phyloP scores from a whole-genome alignment of 305 asterid genomes.

The Fraxinus sp. region DNA sequence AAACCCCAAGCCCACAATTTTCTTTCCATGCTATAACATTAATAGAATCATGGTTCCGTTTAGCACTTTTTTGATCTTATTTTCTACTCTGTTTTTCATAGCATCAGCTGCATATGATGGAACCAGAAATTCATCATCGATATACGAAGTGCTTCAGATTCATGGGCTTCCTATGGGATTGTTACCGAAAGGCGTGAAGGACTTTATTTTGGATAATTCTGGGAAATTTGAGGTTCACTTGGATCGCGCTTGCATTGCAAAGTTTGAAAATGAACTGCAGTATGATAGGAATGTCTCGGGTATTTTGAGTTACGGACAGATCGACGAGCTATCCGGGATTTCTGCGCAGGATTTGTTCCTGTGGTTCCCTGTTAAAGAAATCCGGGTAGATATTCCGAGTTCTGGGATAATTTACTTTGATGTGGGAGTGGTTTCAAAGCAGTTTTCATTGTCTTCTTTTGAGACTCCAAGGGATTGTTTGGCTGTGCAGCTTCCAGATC shows the following conservation, averaged over 20 bases:
- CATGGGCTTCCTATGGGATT: conserved; percentile 52
- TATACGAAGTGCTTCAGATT: conserved; percentile 42
- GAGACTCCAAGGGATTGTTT: conserved; percentile 51
- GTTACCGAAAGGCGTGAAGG: conserved; percentile 50
- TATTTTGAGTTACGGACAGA: conserved; percentile 36
- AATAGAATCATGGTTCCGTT: not conserved
- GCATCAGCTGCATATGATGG: not conserved
- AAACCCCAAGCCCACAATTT: not conserved
- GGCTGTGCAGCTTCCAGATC: conserved; percentile 43
- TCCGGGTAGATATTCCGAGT: conserved; percentile 45
- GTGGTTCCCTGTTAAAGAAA: conserved; percentile 54
- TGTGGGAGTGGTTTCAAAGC: conserved; percentile 60
- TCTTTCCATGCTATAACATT: not conserved
- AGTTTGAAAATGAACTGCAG: conserved; percentile 49
- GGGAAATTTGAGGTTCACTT: conserved; percentile 45
- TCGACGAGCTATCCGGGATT: conserved; percentile 45
- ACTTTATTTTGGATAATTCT: conserved; percentile 38
- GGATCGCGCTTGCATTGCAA: conserved; percentile 50
- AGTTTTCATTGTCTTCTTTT: conserved; percentile 50
- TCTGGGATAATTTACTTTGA: conserved; percentile 57
- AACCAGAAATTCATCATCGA: conserved; percentile 15
- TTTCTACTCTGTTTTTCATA: not conserved
- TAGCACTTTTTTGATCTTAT: not conserved
- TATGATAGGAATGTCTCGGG: conserved; percentile 48
- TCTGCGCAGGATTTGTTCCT: conserved; percentile 54